Base-by-base conservation (phyloP, 495 filamentous ascomycete genomes). In the Aspergillus asperescens region DNA sequence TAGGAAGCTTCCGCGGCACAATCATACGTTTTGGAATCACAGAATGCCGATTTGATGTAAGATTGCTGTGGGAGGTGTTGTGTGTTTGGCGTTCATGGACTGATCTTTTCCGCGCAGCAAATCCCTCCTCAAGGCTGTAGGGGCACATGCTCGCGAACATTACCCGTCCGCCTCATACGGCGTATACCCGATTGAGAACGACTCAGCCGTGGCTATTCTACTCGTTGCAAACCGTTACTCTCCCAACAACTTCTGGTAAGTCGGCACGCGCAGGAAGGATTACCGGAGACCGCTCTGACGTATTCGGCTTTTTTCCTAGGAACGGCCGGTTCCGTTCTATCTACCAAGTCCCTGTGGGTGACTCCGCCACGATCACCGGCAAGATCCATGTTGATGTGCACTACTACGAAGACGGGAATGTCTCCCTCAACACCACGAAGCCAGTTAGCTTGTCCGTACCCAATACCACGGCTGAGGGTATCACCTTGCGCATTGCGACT, bases 351-450 rank as follows among this genome's bases (percentile, higher is more conserved):
- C 80, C 85, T 66, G 86, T 87, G 70, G 74, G 86, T 9, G 71
- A 82, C 5, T 64, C 71, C n/a, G 61, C 71, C 28, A 64, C 69
- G 46, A 50, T 75, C 20, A 70, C 69, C 19, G 71, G 72, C 62
- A 73, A 72, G 46, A 62, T 75, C 69, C 57, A 81, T 71, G 47
- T 80, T 64, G 64, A 78, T 68, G 92, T 99, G 39, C 94, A 99
- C 77, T 99, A 99, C 80, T 99, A 97, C 77, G 94, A 99, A 71
- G 94, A 99, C 70, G 94, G 94, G 34, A 99, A 99, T 62, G 94
- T 99, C 38, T 82, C 93, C 2, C 78, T 99, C 37, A 77, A 88
- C 54, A 96, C 91, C 10, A 83, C 76, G 58, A 96, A 96, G 74
- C 77, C 86, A 4, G 60, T 94, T 22, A 70, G 73, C 22, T 56